Evolutionary conservation across 129 eudicot species (phyloP), one percentile per base, ranked within the genome.

Genomic region (Flaveria brownii): DNA sequence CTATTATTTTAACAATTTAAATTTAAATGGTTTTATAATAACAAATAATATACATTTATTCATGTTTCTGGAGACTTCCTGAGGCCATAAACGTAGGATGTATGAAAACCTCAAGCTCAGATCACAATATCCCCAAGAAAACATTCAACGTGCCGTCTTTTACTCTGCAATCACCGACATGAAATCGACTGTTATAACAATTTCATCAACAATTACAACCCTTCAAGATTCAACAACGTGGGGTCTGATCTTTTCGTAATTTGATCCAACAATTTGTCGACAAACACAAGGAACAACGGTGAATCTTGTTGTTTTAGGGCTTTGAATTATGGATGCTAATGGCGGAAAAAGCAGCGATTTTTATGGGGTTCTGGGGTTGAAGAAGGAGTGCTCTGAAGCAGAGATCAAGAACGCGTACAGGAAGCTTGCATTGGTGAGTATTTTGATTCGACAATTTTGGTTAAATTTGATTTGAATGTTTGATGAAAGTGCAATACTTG

Each of bases 381-480:
- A 81, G 60, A 93, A 87, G 64, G 92, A 87, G 62, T 93, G 98
- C 85, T 75, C 86, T 1, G 73, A 84, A 8, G 82, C 80, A 8
- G 96, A 92, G 47, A 89, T 89, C 62, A 89, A 78, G 79, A 80
- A 49, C 69, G 95, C 98, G 47, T 93, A 93, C 87, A 90, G 85
- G 89, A 93, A 90, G 77, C 92, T 93, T 74, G 98, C 98, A 56
- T 23, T 90, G 98, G 98, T 93, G 16, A 78, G 81, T 62, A 13
- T 17, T 49, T 66, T 77, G 2, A 30, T 63, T 63, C 17, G 6
- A 36, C 25, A 7, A 16, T 64, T 33, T 64, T 2, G 33, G 36
- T 64, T 2, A 5, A 15, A 2, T 2, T 59, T 59, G 36, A 17
- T 22, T 18, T 55, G 61, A n/a, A 18, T 55, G 26, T 55, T 55